Percentiles rank a stretch among this genome's conserved stretches.
Evolutionary conservation across 495 filamentous ascomycete genomes (phyloP).

Genomic region (Lasiosphaeria hispida): DNA sequence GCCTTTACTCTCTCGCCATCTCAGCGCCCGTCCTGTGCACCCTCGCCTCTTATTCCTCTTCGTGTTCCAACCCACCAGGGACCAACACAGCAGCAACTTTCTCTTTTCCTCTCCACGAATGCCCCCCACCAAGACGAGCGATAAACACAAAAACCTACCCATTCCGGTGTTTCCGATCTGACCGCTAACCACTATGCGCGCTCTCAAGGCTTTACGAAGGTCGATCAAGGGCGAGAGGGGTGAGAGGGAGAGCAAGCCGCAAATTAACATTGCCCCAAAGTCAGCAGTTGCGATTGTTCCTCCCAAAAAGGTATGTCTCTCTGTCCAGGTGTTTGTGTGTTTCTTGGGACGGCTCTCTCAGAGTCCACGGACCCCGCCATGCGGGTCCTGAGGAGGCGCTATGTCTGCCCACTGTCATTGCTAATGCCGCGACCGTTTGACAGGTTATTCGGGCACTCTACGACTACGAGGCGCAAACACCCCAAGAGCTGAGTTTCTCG

Average conservation of each 20-base stretch:
- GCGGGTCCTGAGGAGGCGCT: no score
- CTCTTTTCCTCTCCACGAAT: no score
- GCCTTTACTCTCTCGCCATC: no score
- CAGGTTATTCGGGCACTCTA: conserved; percentile 97
- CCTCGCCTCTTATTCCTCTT: no score
- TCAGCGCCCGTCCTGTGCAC: no score
- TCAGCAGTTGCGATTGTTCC: conserved; percentile 92
- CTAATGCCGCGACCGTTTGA: conserved; percentile 27
- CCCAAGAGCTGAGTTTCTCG: conserved; percentile 83
- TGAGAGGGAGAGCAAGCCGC: conserved; percentile 74
- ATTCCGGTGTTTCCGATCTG: neutral
- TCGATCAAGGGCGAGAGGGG: conserved; percentile 87
- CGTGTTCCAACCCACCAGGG: no score
- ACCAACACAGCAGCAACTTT: no score
- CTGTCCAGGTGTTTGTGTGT: neutral
- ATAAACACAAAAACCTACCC: neutral
- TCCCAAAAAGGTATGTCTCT: conserved; percentile 81
- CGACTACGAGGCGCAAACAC: conserved; percentile 76
- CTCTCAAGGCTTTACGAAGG: conserved; percentile 70
- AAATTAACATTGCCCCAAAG: conserved; percentile 88
- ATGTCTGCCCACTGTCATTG: conserved; percentile 11
- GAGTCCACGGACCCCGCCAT: neutral
- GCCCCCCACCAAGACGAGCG: no score
- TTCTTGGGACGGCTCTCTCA: neutral
- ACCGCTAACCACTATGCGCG: conserved; percentile 41